Base-by-base conservation (phyloP, 1,139 yeast genomes). In the Saccharomyces hybrid region DNA sequence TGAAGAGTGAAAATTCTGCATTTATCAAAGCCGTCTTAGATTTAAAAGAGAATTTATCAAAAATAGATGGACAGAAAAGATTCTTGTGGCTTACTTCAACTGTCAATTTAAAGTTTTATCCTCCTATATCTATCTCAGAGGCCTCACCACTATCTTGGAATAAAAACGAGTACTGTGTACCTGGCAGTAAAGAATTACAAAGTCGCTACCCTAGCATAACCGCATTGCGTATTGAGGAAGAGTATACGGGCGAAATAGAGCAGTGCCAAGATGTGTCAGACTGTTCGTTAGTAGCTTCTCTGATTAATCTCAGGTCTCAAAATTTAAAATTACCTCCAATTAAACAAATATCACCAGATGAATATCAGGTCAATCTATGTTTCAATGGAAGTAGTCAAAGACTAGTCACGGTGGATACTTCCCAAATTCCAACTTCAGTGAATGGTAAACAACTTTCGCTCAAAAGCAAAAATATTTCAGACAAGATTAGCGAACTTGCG, bases 211-310 rank as follows among this genome's bases (percentile, higher is more conserved):
- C 55, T 49, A n/a, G 52, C 65, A 51, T 62, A 19, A 2, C 47
- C 54, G 21, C 55, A 47, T 44, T 64, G 64, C 47, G 68, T 72
- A 74, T 38, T 26, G 52, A 28, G 60, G 24, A 32, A 57, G 68
- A 53, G 2, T 60, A 69, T 55, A 54, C 54, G 47, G 72, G 44
- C 24, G 44, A 63, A 4, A 66, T 63, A 9, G 57, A 64, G 24
- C 68, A 73, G 48, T 64, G 76, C 64, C 88, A 83, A 63, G 88
- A 83, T 60, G 70, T 86, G 19, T 77, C 81, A n/a, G 85, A 88
- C 65, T 88, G 96, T 68, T 86, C 95, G 0, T 80, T 88, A 61
- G 88, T 88, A 2, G 84, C 89, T 2, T 77, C 89, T 0, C 66
- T 86, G 42, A 71, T 85, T n/a, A 65, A 66, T 52, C 58, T 66